phyloP scores from a whole-genome alignment of 768 basidiomycete genomes.

The Suillus sp. region DNA sequence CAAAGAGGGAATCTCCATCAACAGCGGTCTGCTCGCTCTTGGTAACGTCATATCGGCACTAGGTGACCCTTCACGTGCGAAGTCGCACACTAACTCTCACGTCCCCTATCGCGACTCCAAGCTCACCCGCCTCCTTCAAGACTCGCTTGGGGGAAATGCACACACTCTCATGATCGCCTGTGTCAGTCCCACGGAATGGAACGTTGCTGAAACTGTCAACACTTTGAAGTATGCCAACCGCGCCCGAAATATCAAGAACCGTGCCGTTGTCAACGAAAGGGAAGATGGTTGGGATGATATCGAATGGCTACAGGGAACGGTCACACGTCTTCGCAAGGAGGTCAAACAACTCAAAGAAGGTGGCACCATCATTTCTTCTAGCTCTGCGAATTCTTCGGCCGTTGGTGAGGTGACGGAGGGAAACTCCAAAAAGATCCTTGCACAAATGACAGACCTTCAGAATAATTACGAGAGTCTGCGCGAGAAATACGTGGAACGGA shows the following conservation, averaged over 20 bases:
- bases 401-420: slow-evolving; percentile 49
- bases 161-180: slow-evolving; percentile 99
- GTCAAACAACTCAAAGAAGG: slow-evolving; percentile 79
- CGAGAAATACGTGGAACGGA: slow-evolving; percentile 84
- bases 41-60: slow-evolving; percentile 99
- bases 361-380: slow-evolving; percentile 33
- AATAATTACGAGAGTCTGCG: slow-evolving; percentile 84
- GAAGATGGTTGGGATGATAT: slow-evolving; percentile 99
- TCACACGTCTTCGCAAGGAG: slow-evolving; percentile 85
- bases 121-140: slow-evolving; percentile 76
- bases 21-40: slow-evolving; percentile 92
- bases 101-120: slow-evolving; percentile 99
- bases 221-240: slow-evolving; percentile 97
- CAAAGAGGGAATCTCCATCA: slow-evolving; percentile 99
- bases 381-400: slow-evolving; percentile 31
- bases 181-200: slow-evolving; percentile 95
- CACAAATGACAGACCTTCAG: slow-evolving; percentile 82
- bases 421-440: slow-evolving; percentile 73
- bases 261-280: slow-evolving; percentile 86
- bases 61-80: slow-evolving; percentile 87
- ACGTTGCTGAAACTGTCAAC: slow-evolving; percentile 90
- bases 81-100: slow-evolving; percentile 82
- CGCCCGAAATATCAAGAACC: slow-evolving; percentile 96
- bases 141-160: slow-evolving; percentile 96
- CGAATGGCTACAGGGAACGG: slow-evolving; percentile 90